Evolutionary conservation across 805 yeast genomes (phyloP).

Genomic region (Gaillardinia entomophila): DNA sequence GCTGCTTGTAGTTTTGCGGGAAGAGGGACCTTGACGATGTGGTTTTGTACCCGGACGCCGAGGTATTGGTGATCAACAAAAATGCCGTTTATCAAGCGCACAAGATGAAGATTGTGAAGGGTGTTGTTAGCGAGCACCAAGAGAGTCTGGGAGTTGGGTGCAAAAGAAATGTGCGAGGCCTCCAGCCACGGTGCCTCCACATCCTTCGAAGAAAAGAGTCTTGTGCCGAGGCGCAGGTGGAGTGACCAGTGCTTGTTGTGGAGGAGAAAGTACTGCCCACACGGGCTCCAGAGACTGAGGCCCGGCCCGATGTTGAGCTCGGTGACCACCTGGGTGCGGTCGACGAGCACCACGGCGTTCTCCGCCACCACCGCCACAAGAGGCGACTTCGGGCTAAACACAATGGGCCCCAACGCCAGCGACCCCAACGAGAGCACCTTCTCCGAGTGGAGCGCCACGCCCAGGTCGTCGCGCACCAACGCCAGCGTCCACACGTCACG

Average conservation of each 20-base stretch:
- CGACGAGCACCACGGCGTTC: neutral
- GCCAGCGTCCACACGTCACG: conserved; percentile 18
- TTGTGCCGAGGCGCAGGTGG: conserved; percentile 28
- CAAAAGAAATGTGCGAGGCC: conserved; percentile 17
- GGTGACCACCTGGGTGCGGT: neutral
- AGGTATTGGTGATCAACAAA: conserved; percentile 22
- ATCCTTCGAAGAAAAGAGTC: conserved; percentile 19
- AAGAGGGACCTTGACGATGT: conserved; percentile 23
- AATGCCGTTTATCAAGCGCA: no score
- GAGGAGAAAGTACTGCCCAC: conserved; percentile 27
- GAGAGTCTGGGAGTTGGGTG: conserved; percentile 19
- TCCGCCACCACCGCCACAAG: no score
- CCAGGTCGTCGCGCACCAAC: conserved; percentile 4
- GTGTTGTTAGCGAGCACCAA: conserved; percentile 7
- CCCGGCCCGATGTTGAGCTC: neutral
- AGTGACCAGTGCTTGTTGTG: conserved; percentile 23
- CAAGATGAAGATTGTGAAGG: conserved; percentile 8
- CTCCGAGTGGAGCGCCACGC: conserved; percentile 2
- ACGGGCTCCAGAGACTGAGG: conserved; percentile 24
- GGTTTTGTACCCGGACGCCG: conserved; percentile 8
- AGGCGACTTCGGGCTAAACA: neutral
- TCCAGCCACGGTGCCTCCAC: no score
- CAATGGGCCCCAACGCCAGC: neutral
- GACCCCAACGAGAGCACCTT: neutral
- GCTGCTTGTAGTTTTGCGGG: no score